Percentiles rank a stretch among this genome's conserved stretches.
Evolutionary conservation across 352 stramenopile species (phyloP).

Genomic region (Poterioochromonas sp.): DNA sequence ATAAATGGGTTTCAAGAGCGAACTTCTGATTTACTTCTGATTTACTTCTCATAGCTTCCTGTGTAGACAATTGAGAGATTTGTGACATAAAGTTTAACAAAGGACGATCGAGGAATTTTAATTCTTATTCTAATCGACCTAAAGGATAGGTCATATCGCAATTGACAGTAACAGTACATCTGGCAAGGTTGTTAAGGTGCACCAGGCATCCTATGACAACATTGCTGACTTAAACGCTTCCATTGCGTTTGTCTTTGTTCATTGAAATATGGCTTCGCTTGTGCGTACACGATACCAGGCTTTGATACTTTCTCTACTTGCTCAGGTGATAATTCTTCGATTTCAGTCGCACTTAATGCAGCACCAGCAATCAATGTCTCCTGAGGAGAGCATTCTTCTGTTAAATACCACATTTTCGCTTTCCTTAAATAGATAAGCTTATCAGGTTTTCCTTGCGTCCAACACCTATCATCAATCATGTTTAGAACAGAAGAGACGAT

Average conservation of each 20-base stretch:
- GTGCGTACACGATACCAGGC: background rate
- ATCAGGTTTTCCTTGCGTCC: slow-evolving; percentile 3
- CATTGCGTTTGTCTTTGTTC: background rate
- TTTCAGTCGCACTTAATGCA: background rate
- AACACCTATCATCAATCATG: background rate
- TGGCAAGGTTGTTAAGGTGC: background rate
- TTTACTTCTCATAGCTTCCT: too few species aligned
- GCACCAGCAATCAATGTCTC: background rate
- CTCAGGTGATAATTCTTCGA: background rate
- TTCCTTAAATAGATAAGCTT: background rate
- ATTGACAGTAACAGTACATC: too few species aligned
- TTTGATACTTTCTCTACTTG: too few species aligned
- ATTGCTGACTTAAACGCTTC: background rate
- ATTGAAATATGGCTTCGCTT: background rate
- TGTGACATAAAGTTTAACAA: too few species aligned
- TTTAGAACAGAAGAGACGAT: background rate
- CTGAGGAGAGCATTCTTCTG: background rate
- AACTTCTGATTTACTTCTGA: too few species aligned
- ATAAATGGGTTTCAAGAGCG: too few species aligned
- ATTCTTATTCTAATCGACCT: too few species aligned
- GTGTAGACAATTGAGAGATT: too few species aligned
- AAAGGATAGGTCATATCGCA: too few species aligned
- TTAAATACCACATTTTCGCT: slow-evolving; percentile 11
- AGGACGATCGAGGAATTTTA: too few species aligned
- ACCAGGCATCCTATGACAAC: background rate